Percentiles rank a stretch among this genome's conserved stretches.
phyloP scores from a whole-genome alignment of 2,329 filamentous ascomycete species.

The Hypoxylon sp. region DNA sequence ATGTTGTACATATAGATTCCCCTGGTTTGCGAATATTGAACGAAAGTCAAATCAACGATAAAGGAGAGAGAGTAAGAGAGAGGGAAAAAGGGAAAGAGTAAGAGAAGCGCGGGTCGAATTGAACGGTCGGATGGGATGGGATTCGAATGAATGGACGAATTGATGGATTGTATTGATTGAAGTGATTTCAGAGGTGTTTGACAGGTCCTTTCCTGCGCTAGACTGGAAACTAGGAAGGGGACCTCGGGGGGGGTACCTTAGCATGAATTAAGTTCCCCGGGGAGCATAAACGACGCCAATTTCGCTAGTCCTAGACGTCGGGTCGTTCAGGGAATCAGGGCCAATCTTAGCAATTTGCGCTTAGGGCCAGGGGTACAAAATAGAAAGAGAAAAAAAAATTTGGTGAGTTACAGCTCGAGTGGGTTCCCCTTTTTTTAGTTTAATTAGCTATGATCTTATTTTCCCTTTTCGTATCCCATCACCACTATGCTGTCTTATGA shows the following conservation, averaged over 20 bases:
- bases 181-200: conserved; percentile 46
- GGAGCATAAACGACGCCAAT: conserved; percentile 57
- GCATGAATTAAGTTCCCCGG: conserved; percentile 52
- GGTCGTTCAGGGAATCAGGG: conserved; percentile 39
- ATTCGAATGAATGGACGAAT: conserved; percentile 49
- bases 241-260: conserved; percentile 30
- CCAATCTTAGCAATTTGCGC: conserved; percentile 49
- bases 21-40: conserved; percentile 38
- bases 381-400: conserved; percentile 36
- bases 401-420: conserved; percentile 44
- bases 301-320: conserved; percentile 57
- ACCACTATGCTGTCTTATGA: conserved; percentile 27
- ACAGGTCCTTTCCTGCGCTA: conserved; percentile 40
- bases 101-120: conserved; percentile 43
- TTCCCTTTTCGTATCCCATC: conserved; percentile 38
- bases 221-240: conserved; percentile 25
- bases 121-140: conserved; percentile 47
- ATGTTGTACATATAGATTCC: conserved; percentile 27
- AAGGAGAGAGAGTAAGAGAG: conserved; percentile 27
- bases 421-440: conserved; percentile 45
- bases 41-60: conserved; percentile 32
- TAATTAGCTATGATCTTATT: conserved; percentile 46
- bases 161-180: conserved; percentile 43
- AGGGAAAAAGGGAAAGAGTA: conserved; percentile 24
- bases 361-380: conserved; percentile 42